phyloP scores from a whole-genome alignment of 345 rosid genomes.

The Viola odorata region DNA sequence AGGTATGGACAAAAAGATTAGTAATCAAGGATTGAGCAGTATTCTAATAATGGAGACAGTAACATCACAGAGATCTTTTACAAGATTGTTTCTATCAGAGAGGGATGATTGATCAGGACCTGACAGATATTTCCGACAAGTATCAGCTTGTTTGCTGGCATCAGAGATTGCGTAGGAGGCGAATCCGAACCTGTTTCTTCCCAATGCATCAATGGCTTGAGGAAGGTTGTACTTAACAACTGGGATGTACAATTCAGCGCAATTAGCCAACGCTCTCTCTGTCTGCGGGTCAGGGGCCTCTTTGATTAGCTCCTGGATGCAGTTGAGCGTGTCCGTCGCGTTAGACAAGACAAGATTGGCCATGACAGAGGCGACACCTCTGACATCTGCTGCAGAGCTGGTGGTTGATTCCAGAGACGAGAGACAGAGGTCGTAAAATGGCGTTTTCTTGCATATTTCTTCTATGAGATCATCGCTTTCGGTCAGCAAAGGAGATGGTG shows the following conservation, averaged over 20 bases:
- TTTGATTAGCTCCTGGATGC: conserved; percentile 40
- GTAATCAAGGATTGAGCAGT: neutral
- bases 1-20: neutral
- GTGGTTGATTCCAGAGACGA: conserved; percentile 30
- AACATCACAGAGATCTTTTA: conserved; percentile 53
- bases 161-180: conserved; percentile 56
- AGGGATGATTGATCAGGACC: conserved; percentile 35
- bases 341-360: conserved; percentile 44
- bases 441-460: conserved; percentile 66
- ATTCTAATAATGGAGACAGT: conserved; percentile 41
- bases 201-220: conserved; percentile 65
- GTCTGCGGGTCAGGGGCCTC: conserved; percentile 40
- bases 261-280: conserved; percentile 63
- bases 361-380: conserved; percentile 39
- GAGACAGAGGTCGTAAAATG: conserved; percentile 55
- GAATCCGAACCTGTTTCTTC: conserved; percentile 46
- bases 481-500: conserved; percentile 6
- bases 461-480: conserved; percentile 38
- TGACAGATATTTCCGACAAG: conserved; percentile 56
- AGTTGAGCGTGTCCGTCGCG: conserved; percentile 49
- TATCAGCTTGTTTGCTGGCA: conserved; percentile 49
- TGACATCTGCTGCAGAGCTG: conserved; percentile 27
- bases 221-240: conserved; percentile 78
- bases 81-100: conserved; percentile 42
- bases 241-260: conserved; percentile 83